Percentiles rank a stretch among this genome's conserved stretches.
Evolutionary conservation across 2,329 filamentous ascomycete genomes (phyloP).

Genomic region (Colletotrichum coccodes): DNA sequence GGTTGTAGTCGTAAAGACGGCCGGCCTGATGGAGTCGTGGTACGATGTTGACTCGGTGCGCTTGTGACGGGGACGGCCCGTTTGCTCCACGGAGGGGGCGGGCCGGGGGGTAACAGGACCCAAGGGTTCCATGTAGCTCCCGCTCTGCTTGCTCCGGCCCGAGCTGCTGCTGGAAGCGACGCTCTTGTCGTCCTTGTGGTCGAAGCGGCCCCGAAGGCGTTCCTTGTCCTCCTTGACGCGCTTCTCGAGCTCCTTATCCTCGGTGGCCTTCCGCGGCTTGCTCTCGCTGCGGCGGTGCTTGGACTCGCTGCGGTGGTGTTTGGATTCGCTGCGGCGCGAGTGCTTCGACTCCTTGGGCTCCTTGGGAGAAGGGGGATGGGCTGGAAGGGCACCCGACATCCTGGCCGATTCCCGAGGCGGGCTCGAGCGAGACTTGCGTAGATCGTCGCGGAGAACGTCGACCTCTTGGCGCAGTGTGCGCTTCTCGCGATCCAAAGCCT

Average conservation of each 20-base stretch:
- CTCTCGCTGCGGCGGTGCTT: conserved; percentile 44
- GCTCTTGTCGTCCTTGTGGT: conserved; percentile 41
- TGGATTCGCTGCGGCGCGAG: conserved; percentile 39
- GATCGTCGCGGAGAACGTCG: conserved; percentile 31
- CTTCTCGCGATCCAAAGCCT: conserved; percentile 36
- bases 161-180: conserved; percentile 32
- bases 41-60: conserved; percentile 16
- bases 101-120: conserved; percentile 19
- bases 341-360: conserved; percentile 23
- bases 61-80: background rate
- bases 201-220: conserved; percentile 50
- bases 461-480: conserved; percentile 42
- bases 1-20: conserved; percentile 12
- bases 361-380: conserved; percentile 36
- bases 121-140: conserved; percentile 40
- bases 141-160: conserved; percentile 37
- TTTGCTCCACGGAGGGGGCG: conserved; percentile 1
- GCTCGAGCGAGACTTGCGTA: conserved; percentile 19
- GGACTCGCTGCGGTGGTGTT: conserved; percentile 2
- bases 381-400: conserved; percentile 38
- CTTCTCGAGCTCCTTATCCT: conserved; percentile 33
- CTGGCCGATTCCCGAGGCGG: conserved; percentile 35
- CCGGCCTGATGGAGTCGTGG: conserved; percentile 7
- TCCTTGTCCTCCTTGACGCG: conserved; percentile 45
- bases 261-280: conserved; percentile 37